These are phyloP conservation scores for Papiliotrema terrestris DNA, from an alignment of 1,284 basidiomycete species.

Conservation along the genomic window DNA sequence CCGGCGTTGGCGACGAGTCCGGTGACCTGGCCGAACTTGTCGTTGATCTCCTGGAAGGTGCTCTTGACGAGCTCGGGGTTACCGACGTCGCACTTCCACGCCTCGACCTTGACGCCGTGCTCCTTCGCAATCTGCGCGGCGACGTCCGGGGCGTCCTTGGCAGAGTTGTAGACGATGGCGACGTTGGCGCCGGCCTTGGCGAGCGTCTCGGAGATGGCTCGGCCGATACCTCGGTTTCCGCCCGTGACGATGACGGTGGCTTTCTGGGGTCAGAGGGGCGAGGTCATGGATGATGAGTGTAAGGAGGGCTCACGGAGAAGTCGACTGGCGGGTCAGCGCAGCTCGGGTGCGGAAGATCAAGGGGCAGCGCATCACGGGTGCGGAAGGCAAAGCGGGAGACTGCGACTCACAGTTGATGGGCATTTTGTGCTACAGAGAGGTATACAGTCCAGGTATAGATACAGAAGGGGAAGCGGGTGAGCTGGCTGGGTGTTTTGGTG, in stretches of 20 bases:
- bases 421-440: background rate
- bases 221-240: conserved; percentile 53
- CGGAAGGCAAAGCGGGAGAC: background rate
- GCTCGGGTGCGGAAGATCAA: background rate
- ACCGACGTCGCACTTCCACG: conserved; percentile 52
- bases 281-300: background rate
- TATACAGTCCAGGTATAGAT: background rate
- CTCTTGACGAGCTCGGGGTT: conserved; percentile 44
- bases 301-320: conserved; percentile 6
- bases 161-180: conserved; percentile 53
- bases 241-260: conserved; percentile 39
- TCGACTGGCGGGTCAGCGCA: conserved; percentile 6
- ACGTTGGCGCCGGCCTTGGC: conserved; percentile 51
- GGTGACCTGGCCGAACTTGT: conserved; percentile 48
- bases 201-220: conserved; percentile 52
- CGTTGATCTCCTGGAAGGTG: conserved; percentile 49
- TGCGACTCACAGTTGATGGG: background rate
- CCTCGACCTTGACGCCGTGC: conserved; percentile 48
- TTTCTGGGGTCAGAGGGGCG: background rate
- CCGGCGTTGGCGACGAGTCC: conserved; percentile 54
- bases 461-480: too few relatives aligned
- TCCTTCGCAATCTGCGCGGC: conserved; percentile 48
- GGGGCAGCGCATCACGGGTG: background rate
- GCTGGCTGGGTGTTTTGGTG: background rate
- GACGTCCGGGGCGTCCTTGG: conserved; percentile 49